A percentile compares a stretch with the other conserved stretches of the same genome.
phyloP scores from a whole-genome alignment of 1,139 yeast species.

The Candida pseudoviswanathii region DNA sequence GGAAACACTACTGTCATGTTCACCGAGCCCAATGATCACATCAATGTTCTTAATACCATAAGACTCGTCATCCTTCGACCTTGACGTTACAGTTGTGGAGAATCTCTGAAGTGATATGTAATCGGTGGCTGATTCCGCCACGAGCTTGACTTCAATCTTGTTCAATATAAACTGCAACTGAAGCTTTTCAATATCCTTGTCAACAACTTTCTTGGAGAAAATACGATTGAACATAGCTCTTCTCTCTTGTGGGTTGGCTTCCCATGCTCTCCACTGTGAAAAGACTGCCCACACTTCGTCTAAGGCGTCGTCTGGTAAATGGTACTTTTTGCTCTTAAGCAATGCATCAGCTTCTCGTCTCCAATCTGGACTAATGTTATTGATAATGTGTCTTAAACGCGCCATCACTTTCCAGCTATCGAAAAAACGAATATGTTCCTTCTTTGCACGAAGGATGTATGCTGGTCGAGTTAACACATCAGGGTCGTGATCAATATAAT shows the following conservation, averaged over 20 bases:
- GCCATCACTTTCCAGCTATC: conserved; percentile 89
- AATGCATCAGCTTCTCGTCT: conserved; percentile 23
- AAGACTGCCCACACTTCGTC: conserved; percentile 59
- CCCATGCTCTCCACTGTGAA: conserved; percentile 93
- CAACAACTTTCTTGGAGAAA: conserved; percentile 24
- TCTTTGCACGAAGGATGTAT: conserved; percentile 68
- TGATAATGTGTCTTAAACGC: conserved; percentile 71
- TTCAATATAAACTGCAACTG: conserved; percentile 11
- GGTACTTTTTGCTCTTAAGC: conserved; percentile 28
- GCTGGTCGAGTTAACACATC: conserved; percentile 90
- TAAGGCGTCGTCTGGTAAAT: conserved; percentile 55
- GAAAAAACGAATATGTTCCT: conserved; percentile 73
- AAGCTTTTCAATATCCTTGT: not conserved
- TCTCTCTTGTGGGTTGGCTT: conserved; percentile 50
- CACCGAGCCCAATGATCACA: conserved; percentile 22
- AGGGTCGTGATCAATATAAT: conserved; percentile 77
- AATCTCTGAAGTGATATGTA: conserved; percentile 18
- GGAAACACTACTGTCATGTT: conserved; percentile 28
- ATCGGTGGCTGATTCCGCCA: conserved; percentile 16
- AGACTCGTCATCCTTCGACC: conserved; percentile 11
- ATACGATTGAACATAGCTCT: conserved; percentile 53
- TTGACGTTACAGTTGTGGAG: conserved; percentile 13
- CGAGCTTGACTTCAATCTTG: conserved; percentile 9
- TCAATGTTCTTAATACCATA: conserved; percentile 15
- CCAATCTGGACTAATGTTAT: conserved; percentile 63